These are phyloP conservation scores for Hymenoscyphus infarciens DNA, from an alignment of 2,329 filamentous ascomycete species.

Conservation along the genomic window DNA sequence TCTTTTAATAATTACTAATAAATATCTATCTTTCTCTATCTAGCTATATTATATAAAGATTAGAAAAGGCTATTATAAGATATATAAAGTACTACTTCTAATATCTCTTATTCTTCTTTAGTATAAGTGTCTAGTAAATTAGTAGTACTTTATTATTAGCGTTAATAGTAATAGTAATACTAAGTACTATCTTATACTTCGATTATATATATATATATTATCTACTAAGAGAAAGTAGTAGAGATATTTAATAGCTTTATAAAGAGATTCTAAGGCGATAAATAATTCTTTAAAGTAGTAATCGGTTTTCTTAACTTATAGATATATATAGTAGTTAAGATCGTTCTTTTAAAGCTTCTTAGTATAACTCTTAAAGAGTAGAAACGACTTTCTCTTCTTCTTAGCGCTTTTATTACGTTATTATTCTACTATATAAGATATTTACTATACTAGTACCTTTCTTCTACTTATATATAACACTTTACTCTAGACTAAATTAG, in stretches of 20 bases:
- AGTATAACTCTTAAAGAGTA: no score
- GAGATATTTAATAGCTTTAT: neutral
- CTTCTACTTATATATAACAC: no score
- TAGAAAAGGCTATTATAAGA: neutral
- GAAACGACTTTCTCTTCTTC: no score
- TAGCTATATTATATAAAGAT: neutral
- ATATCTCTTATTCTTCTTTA: neutral
- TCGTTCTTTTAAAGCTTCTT: no score
- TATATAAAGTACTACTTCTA: conserved; percentile 1
- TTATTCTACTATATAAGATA: no score
- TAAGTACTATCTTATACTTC: neutral
- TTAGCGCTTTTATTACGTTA: no score
- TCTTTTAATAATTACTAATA: neutral
- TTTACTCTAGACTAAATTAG: no score
- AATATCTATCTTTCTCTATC: neutral
- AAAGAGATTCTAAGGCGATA: neutral
- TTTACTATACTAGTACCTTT: no score
- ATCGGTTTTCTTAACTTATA: neutral
- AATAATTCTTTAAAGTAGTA: neutral
- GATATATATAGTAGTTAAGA: neutral
- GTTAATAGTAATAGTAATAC: neutral
- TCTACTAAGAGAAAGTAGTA: neutral
- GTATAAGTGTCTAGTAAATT: neutral
- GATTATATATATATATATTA: neutral
- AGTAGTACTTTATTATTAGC: neutral